Conservation (phyloP, 129 eudicot genomes). For the Lactuca sativa region DNA sequence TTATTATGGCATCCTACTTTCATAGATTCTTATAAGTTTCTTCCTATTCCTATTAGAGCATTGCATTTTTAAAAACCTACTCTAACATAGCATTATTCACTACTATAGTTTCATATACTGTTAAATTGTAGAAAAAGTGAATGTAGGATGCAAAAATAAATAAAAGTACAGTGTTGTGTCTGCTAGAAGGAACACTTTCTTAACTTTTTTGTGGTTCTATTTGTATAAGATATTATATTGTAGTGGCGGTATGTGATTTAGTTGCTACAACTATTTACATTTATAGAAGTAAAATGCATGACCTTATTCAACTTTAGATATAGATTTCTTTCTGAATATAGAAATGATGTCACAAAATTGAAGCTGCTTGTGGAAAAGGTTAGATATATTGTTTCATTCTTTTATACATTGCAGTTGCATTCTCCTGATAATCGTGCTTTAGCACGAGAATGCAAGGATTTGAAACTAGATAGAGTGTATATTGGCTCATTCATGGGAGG, state of each 20-base stretch:
- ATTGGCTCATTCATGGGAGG: conserved; percentile 88
- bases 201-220: conserved; percentile 9
- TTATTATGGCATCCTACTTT: too few species aligned
- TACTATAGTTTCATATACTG: too few species aligned
- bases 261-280: conserved; percentile 83
- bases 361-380: conserved; percentile 82
- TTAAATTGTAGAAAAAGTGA: too few species aligned
- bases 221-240: conserved; percentile 74
- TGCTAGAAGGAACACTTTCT: background rate
- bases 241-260: conserved; percentile 89
- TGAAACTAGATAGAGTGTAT: conserved; percentile 75
- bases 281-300: background rate
- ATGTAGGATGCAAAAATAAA: too few species aligned
- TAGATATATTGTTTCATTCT: background rate
- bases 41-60: too few species aligned
- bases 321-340: conserved; percentile 59
- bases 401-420: conserved; percentile 54
- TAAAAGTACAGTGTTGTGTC: background rate
- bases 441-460: conserved; percentile 86
- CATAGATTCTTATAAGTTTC: too few species aligned
- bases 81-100: too few species aligned
- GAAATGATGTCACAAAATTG: conserved; percentile 76
- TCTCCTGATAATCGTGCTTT: conserved; percentile 84
- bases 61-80: too few species aligned
- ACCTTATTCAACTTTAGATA: background rate